Evolutionary conservation across 805 yeast genomes (phyloP), one percentile per base, ranked within the genome.

Genomic region (Priceomyces carsonii): DNA sequence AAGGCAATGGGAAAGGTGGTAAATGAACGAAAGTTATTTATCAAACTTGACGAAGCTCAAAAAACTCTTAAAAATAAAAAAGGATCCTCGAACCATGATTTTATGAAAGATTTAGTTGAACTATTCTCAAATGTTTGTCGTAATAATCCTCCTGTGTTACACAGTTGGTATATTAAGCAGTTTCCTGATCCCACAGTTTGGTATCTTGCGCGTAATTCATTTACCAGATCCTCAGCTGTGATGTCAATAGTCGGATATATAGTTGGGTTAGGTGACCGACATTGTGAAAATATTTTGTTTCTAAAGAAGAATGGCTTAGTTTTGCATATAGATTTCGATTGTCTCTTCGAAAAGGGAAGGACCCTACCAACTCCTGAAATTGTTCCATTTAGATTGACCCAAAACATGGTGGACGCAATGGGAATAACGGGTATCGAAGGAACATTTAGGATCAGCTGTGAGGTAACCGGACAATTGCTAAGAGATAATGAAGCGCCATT

Each of bases 181-280:
- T 91, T 89, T 48, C 88, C 97, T 0, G 95, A 90, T 45, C 96
- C 98, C 0, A 76, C 80, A 6, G 66, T 78, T 1, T 93, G 99
- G 99, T 85, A 87, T 42, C 71, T 73, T 27, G 85, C 91, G 1
- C 64, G 98, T 36, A 82, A 80, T 32, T 69, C 71, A 22, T 95
- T 76, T 54, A 80, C 86, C 0, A 69, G 95, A 36, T 80, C 96
- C 0, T 70, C 85, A 18, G 96, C 97, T 0, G 98, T 91, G 0
- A 93, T 95, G 99, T 89, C 97, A 0, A 88, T 93, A 69, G 95
- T 91, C 4, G 99, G 99, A 0, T 87, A 86, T 55, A 79, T 93
- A 29, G 69, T 93, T 18, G 99, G 99, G 6, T 71, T 93, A 32
- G 99, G 99, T 16, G 99, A 93, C 59, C 72, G 99, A 25, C 99